Evolutionary conservation across 495 filamentous ascomycete species (phyloP), one percentile per base, ranked within the genome.

Genomic region (Gamarada debralockiae): DNA sequence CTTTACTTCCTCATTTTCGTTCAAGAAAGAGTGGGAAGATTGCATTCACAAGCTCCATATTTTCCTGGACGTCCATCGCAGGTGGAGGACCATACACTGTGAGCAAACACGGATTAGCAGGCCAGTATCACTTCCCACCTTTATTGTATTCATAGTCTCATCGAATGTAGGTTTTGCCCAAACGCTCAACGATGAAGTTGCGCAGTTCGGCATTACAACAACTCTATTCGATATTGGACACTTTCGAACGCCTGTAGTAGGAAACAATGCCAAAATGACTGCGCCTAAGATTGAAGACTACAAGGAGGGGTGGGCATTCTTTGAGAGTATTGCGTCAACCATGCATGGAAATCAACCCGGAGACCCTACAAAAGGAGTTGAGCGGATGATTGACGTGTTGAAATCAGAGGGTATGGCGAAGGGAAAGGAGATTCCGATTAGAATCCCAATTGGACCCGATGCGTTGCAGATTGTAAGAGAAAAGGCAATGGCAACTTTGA

Each of bases 41-140:
- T 24, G 45, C 24, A 29, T 34, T 31, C 12, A 33, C 33, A 3
- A 73, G 73, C 17, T 73, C 71, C 21, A 70, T 73, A 43, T 69
- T 6, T 18, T 40, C 37, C 5, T 71, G 74, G 60, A 59, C 63
- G 29, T 53, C 60, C 5, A 54, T 65, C 22, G 61, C 73, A 12
- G 52, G 63, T 2, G 65, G 59, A 52, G 72, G 68, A 5, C 54
- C 77, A 17, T 83, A 83, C 61, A 64, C 62, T 31, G 71, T 67
- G 0, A 69, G 73, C 2, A 83, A 82, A 51, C 73, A 69, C 29
- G 79, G 73, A 3, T 55, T 77, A 1, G 70, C 72, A 63, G 72
- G 64, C 74, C 3, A 8, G 9, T 12, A 13, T 21, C 17, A 45
- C 4, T n/a, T 7, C 18, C 38, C 12, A 6, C 38, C 12, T 15